Evolutionary conservation across 1,139 yeast genomes (phyloP), one percentile per base, ranked within the genome.

Genomic region (Blastobotrys indianensis): DNA sequence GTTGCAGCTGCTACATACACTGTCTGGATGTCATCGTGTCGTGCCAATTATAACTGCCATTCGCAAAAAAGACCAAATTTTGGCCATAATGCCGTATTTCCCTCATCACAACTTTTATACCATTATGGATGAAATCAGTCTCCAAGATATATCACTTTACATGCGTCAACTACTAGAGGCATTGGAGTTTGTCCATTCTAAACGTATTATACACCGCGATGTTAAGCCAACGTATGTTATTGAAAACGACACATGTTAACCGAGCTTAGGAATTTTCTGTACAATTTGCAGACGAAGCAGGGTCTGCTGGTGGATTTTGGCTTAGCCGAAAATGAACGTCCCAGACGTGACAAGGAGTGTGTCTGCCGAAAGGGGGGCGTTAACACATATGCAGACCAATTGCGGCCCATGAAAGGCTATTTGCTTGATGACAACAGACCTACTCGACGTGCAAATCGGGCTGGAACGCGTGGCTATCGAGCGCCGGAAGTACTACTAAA

Each of bases 391-490:
- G 39, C 42, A 45, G 41, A 49, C 29, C 48, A 50, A 4, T 44
- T 51, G 15, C 61, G 59, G 42, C 16, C 30, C 10, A 29, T 31
- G 23, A 59, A 55, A 2, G 69, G 69, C 1, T 63, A 61, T 46
- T 56, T 59, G 32, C 59, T 59, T 44, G 66, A 63, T 31, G 72
- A 68, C 48, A 48, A 52, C 16, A 59, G 97, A 51, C 87, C 95
- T 1, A 88, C 94, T 1, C 76, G 95, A 59, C 74, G 98, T 50
- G 97, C 97, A 1, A 92, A 92, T 60, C 79, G 99, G 58, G 98
- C 98, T 1, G 99, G 99, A 2, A 94, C 99, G 0, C 76, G 98
- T 57, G 97, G 97, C 0, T 88, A 88, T 62, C 74, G 97, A 54
- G 96, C 97, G 0, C 97, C 97, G 0, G 97, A 88, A 62, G 97